Evolutionary conservation across 345 rosid genomes (phyloP), one percentile per base, ranked within the genome.

Genomic region (Populus tremula): DNA sequence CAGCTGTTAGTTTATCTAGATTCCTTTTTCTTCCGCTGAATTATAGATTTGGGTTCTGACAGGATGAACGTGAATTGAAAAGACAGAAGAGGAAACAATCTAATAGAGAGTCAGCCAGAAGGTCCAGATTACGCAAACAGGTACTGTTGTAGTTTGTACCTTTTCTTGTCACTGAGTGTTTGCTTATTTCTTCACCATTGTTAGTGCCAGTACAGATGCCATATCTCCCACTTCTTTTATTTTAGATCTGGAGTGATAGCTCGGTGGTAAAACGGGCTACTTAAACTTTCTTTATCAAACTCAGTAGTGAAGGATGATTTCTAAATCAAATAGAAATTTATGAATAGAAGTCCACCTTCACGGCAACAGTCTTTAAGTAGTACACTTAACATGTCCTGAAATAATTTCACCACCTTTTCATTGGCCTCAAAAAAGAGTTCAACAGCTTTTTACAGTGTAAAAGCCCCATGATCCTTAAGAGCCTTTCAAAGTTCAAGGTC

Each of bases 111-210:
- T 96, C 99, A 1, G 99, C 99, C 3, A 88, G 98, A 80, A 88
- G 99, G 77, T 96, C 99, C 64, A 91, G 99, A 87, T 81, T 93
- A 84, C 93, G 99, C 11, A 96, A 96, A 86, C 99, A 96, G 97
- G 99, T 93, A 84, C 25, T 4, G 21, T 29, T 36, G 16, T 27
- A 62, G 45, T 39, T 65, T 67, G 4, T 27, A 8, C 8, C 10
- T 29, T 67, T 76, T 76, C 43, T 13, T 62, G 33, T 65, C 20
- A 2, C 36, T 4, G n/a, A 35, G 17, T 67, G 49, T 53, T 45
- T 47, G 14, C 38, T 53, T 36, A 31, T 50, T 61, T 64, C 25
- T 18, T n/a, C 18, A 6, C 29, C 67, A 49, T 41, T 61, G 39
- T 41, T 21, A 23, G 4, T 20, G 21, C 25, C 49, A 17, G 36